Evolutionary conservation across 345 rosid genomes (phyloP).

Genomic region (Erysimum cheiranthoides): DNA sequence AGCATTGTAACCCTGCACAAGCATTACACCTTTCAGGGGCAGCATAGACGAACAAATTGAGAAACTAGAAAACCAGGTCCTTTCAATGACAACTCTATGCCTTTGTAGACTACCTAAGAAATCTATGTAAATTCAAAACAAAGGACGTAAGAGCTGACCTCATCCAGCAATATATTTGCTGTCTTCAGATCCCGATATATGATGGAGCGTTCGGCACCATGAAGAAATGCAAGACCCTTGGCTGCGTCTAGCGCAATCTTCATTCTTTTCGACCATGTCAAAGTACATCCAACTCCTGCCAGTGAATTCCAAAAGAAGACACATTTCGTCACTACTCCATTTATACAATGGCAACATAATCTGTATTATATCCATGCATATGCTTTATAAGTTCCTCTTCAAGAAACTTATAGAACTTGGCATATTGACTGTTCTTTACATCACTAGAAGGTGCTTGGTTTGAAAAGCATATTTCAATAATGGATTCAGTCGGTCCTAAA

Average conservation of each 20-base stretch:
- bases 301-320: slow-evolving; percentile 33
- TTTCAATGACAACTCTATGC: slow-evolving; percentile 5
- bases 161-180: slow-evolving; percentile 90
- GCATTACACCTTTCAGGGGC: slow-evolving; percentile 43
- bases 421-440: background rate
- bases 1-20: slow-evolving; percentile 77
- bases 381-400: background rate
- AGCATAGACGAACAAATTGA: slow-evolving; percentile 15
- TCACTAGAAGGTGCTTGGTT: background rate
- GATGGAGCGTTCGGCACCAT: slow-evolving; percentile 83
- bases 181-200: slow-evolving; percentile 99
- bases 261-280: slow-evolving; percentile 95
- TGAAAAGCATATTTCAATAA: slow-evolving; percentile 1
- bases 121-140: slow-evolving; percentile 11
- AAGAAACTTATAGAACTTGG: background rate
- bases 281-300: slow-evolving; percentile 81
- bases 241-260: slow-evolving; percentile 95
- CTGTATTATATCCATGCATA: background rate
- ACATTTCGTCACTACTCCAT: slow-evolving; percentile 12
- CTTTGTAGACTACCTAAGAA: background rate
- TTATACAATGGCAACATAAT: background rate
- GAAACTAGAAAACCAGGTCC: slow-evolving; percentile 2
- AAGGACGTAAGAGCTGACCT: slow-evolving; percentile 50
- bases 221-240: slow-evolving; percentile 95
- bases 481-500: background rate